Evolutionary conservation across 2,329 filamentous ascomycete species (phyloP), one percentile per base, ranked within the genome.

Genomic region (Pseudophaeomoniella oleicola): DNA sequence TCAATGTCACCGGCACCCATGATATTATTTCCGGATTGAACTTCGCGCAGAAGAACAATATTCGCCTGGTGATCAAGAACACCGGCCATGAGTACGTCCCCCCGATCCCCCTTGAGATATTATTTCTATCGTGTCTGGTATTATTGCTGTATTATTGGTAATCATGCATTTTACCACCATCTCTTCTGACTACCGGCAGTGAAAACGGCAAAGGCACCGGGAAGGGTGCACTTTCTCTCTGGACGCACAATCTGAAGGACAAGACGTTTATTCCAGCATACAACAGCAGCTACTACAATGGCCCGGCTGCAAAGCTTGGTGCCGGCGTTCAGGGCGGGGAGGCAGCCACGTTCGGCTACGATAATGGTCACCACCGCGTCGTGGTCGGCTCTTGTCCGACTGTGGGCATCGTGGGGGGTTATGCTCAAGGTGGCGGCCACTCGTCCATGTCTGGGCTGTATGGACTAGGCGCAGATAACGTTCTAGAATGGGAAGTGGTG

Each of bases 401-500:
- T 36, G 57, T 61, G 15, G 56, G 55, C 16, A 55, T 57, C 41
- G 57, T 46, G 6, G 61, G 60, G n/a, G 60, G 60, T 1, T 64
- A 60, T 39, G 52, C 57, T 16, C 56, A 59, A 38, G 58, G 59
- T 29, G 63, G 59, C 34, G 63, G 62, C 5, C 58, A 64, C 38
- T 60, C 60, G 2, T 57, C 59, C 0, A 39, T 64, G 16, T 46
- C 52, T 3, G 67, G 66, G 2, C 56, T 50, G n/a, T 71, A 68
- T 34, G 76, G 76, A 4, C 58, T 81, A 0, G 69, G 55, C 10
- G 72, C 72, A 0, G 75, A 80, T 43, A 66, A 79, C 35, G 62
- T 67, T 0, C 57, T 80, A 2, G 60, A 67, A 42, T 70, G 59
- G 37, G 62, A 74, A 40, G 69, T 75, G 1, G 60, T 79, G n/a